These are phyloP conservation scores for Ricinus communis DNA, from an alignment of 345 rosid genomes.

Conservation along the genomic window DNA sequence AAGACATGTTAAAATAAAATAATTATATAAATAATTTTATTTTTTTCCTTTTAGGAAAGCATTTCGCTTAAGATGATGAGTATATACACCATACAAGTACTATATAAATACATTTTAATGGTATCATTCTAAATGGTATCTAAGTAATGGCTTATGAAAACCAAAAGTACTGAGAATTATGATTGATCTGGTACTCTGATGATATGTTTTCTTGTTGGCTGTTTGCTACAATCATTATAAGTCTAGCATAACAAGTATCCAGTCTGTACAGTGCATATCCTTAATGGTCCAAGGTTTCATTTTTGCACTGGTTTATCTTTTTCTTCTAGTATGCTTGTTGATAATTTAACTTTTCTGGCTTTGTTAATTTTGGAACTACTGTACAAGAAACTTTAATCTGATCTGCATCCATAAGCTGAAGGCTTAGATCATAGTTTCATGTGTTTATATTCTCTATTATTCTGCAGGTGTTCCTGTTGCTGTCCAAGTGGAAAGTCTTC, in stretches of 20 bases:
- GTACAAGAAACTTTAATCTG: too few species aligned
- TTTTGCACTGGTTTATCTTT: conserved; percentile 5
- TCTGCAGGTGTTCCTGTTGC: conserved; percentile 57
- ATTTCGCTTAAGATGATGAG: neutral
- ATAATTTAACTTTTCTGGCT: too few species aligned
- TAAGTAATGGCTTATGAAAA: neutral
- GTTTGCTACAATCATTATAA: neutral
- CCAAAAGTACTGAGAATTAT: neutral
- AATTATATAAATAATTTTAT: too few species aligned
- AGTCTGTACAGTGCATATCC: neutral
- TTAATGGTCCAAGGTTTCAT: neutral
- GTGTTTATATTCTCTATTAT: neutral
- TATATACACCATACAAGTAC: neutral
- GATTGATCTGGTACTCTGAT: neutral
- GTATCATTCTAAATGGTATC: neutral
- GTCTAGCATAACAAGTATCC: neutral
- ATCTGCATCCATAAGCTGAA: too few species aligned
- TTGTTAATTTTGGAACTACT: too few species aligned
- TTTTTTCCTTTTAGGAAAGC: neutral
- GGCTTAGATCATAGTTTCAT: neutral
- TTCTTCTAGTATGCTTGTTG: too few species aligned
- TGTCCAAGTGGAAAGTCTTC: conserved; percentile 76
- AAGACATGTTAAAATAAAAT: too few species aligned
- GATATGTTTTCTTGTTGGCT: conserved; percentile 4
- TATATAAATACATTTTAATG: neutral